Evolutionary conservation across 2,329 filamentous ascomycete species (phyloP), one percentile per base, ranked within the genome.

Genomic region (Phyllosticta capitalensis): DNA sequence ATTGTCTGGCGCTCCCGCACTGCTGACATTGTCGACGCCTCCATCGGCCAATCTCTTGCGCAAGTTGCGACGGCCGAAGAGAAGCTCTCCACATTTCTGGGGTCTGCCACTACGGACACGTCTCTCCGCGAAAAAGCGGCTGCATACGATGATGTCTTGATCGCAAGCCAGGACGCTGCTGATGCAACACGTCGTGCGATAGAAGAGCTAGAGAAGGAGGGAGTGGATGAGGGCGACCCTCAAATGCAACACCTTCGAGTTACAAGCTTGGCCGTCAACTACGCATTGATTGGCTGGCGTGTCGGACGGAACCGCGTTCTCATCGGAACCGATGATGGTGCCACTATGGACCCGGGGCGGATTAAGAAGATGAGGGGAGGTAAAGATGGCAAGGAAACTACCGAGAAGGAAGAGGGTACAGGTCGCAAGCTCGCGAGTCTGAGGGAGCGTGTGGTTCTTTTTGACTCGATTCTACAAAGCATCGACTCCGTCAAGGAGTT

Each of bases 151-250:
- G 89, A 88, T 63, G 86, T 97, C 57, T 83, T 99, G 24, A 90
- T 88, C 65, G 86, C 91, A 21, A 94, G 90, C 65, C 94, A 97
- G 73, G 92, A 99, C 70, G 90, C 90, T 2, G 90, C 92, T 20
- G 94, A 99, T 74, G 90, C 91, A 5, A 94, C 92, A 0, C 95
- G 96, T 73, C 86, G 88, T 66, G 91, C 91, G 10, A 95, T 96
- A 61, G 92, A 97, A 64, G 94, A 97, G 71, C 78, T 96, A 60
- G 83, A 84, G 55, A 85, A 83, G 61, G 94, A 99, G 71, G 89
- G 90, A 1, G 83, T 96, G 14, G 83, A 89, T 21, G 89, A 90
- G 70, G 86, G 90, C 60, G 92, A 99, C 68, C 76, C 84, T 38
- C 84, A 90, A 60, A 91, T 99, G 85, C 94, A 99, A 74, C 86